Evolutionary conservation across 208 protist species (phyloP).

Genomic region (Strigomonas oncopelti): DNA sequence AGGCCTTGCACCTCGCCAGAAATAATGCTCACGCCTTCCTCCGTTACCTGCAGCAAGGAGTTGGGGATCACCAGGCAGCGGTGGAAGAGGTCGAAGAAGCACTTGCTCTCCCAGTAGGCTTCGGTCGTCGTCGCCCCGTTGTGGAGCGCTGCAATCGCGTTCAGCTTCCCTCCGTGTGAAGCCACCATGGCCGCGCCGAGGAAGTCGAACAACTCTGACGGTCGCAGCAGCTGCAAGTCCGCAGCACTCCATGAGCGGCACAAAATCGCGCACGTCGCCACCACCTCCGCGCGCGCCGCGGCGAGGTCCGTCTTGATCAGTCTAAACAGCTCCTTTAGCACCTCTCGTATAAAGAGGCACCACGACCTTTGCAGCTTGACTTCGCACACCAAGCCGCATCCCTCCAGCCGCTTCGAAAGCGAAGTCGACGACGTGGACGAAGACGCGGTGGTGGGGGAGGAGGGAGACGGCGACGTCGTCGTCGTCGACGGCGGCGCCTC

Average conservation of each 20-base stretch:
- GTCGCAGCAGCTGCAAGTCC: slow-evolving; percentile 80
- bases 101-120: slow-evolving; percentile 39
- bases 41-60: slow-evolving; percentile 59
- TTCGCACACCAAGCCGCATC: slow-evolving; percentile 77
- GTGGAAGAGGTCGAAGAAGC: slow-evolving; percentile 67
- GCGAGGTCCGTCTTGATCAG: not conserved
- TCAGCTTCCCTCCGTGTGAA: slow-evolving; percentile 17
- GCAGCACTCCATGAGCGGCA: slow-evolving; percentile 33
- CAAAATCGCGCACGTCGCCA: slow-evolving; percentile 73
- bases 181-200: slow-evolving; percentile 47
- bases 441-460: not conserved
- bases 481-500: no score
- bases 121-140: slow-evolving; percentile 17
- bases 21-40: slow-evolving; percentile 64
- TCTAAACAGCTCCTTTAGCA: slow-evolving; percentile 18
- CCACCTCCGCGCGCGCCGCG: not conserved
- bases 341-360: slow-evolving; percentile 72
- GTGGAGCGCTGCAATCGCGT: slow-evolving; percentile 8
- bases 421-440: not conserved
- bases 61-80: slow-evolving; percentile 75
- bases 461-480: not conserved
- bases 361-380: slow-evolving; percentile 68
- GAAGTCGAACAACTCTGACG: slow-evolving; percentile 71
- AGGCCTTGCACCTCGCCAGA: slow-evolving; percentile 81
- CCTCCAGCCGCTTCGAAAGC: slow-evolving; percentile 32